These are phyloP conservation scores for Populus euphratica DNA, from an alignment of 345 rosid species.

Conservation along the genomic window DNA sequence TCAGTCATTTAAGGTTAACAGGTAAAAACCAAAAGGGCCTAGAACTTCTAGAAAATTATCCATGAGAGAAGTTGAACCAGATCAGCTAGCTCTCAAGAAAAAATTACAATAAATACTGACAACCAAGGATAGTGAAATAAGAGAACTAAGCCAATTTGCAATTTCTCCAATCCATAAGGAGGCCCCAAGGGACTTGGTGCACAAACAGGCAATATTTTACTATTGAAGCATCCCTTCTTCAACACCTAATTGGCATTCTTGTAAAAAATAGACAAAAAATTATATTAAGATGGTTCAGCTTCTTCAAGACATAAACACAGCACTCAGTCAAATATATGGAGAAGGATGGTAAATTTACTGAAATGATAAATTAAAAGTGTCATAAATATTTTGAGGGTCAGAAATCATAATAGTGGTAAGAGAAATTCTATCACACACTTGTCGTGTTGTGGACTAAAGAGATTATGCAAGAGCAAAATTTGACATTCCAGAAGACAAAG, in stretches of 20 bases:
- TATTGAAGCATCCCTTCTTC: neutral
- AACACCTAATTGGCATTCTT: neutral
- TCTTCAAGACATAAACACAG: neutral
- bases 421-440: neutral
- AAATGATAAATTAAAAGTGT: too few relatives aligned
- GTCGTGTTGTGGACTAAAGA: neutral
- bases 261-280: neutral
- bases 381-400: neutral
- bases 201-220: neutral
- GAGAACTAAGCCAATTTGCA: neutral
- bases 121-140: neutral
- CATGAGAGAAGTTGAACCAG: neutral
- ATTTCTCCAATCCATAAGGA: neutral
- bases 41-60: neutral
- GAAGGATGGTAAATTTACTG: neutral
- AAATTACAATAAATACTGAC: neutral
- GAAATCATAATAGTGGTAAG: neutral
- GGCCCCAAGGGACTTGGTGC: neutral
- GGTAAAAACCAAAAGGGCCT: too few relatives aligned
- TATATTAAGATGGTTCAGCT: neutral
- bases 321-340: neutral
- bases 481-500: neutral
- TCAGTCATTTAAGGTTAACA: neutral
- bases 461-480: neutral
- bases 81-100: neutral